Evolutionary conservation across 805 yeast species (phyloP).

Genomic region (Yarrowia osloensis): DNA sequence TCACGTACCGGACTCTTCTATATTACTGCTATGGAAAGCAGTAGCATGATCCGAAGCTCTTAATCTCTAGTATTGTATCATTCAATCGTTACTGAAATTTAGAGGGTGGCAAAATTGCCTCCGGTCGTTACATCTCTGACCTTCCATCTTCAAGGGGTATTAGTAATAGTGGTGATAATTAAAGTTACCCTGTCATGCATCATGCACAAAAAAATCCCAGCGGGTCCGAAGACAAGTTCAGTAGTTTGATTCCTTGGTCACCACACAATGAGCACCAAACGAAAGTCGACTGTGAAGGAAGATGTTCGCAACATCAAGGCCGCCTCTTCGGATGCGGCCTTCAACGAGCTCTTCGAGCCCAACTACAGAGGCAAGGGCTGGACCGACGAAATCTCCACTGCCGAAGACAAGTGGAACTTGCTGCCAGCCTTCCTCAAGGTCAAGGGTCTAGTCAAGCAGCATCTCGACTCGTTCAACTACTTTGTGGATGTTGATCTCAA

Average conservation of each 20-base stretch:
- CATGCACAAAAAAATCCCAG: conserved; percentile 24
- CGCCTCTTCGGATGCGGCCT: conserved; percentile 39
- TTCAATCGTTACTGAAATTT: too few relatives aligned
- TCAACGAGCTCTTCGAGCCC: conserved; percentile 76
- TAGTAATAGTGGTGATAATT: not conserved
- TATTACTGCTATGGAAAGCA: too few relatives aligned
- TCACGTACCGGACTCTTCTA: too few relatives aligned
- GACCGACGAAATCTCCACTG: conserved; percentile 85
- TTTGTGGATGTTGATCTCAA: conserved; percentile 91
- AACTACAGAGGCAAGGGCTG: conserved; percentile 81
- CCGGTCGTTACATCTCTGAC: not conserved
- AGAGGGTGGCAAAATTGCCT: not conserved
- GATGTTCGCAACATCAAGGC: conserved; percentile 1
- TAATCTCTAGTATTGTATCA: too few relatives aligned
- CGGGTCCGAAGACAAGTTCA: not conserved
- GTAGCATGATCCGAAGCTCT: too few relatives aligned
- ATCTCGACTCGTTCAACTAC: conserved; percentile 95
- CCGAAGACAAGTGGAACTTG: conserved; percentile 90
- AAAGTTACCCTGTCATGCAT: conserved; percentile 24
- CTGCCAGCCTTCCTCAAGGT: conserved; percentile 94
- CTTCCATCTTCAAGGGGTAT: not conserved
- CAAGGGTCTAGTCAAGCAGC: conserved; percentile 95
- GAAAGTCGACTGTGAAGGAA: conserved; percentile 8
- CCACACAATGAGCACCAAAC: conserved; percentile 23
- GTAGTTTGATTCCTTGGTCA: not conserved